Evolutionary conservation across 352 stramenopile genomes (phyloP), one percentile per base, ranked within the genome.

Genomic region (Pythium grandisporangium): DNA sequence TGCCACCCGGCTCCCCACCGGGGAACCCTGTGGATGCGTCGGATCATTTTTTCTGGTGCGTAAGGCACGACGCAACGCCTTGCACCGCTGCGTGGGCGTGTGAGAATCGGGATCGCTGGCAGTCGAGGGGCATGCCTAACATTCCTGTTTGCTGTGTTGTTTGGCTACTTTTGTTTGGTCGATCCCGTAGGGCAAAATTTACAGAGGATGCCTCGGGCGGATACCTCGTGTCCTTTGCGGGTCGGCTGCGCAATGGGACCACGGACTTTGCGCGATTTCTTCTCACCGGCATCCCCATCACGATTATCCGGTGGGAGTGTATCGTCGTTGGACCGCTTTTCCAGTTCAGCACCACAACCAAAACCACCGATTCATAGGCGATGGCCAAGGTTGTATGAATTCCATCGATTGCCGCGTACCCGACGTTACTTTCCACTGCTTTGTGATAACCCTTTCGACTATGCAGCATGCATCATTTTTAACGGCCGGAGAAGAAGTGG

Each of bases 31-130:
- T 30, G n/a, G n/a, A n/a, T n/a, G n/a, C n/a, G n/a, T n/a, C n/a
- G n/a, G 48, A 58, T 25, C 54, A 63, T n/a, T 63, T 63, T 36
- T 63, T 58, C 38, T 63, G 54, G 54, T 63, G 38, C 33, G 47
- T 59, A 8, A 32, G 8, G 27, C 10, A 32, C 14, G 27, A 32
- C 27, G n/a, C n/a, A n/a, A n/a, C n/a, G n/a, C n/a, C n/a, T n/a
- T n/a, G n/a, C n/a, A n/a, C n/a, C n/a, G n/a, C n/a, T n/a, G n/a
- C n/a, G n/a, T n/a, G n/a, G n/a, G n/a, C n/a, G n/a, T n/a, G n/a
- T n/a, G n/a, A n/a, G n/a, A n/a, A n/a, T 32, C 27, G 27, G 27
- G 27, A 32, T 32, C 37, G 6, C n/a, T 34, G n/a, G n/a, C n/a
- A n/a, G n/a, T n/a, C n/a, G n/a, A n/a, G n/a, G n/a, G n/a, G n/a